A percentile compares a stretch with the other conserved stretches of the same genome.
These are phyloP conservation scores for Cerioporus squamosus DNA, from an alignment of 1,284 basidiomycete species.

Conservation along the genomic window DNA sequence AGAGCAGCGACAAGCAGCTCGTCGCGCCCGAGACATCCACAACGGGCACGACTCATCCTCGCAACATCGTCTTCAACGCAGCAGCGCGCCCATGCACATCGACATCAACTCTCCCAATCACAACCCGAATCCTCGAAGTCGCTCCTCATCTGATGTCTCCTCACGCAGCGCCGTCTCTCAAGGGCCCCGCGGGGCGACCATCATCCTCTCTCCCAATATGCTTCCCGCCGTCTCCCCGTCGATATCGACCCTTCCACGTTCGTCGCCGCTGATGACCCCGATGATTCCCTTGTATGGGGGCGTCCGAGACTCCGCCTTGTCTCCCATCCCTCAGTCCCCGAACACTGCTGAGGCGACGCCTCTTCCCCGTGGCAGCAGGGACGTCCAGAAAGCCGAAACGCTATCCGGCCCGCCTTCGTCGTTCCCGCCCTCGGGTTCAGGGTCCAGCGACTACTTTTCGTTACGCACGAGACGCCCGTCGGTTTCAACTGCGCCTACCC, in stretches of 20 bases:
- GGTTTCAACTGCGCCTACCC: constrained; percentile 39
- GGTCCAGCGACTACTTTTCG: constrained; percentile 54
- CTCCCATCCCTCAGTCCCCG: constrained; percentile 42
- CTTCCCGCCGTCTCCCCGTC: constrained; percentile 66
- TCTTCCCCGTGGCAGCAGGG: constrained; percentile 29
- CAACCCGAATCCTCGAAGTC: constrained; percentile 28
- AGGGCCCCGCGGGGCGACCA: constrained; percentile 31
- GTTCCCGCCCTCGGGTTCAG: constrained; percentile 6
- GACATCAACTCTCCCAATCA: constrained; percentile 35
- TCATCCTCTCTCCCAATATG: constrained; percentile 65
- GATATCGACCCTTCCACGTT: constrained; percentile 43
- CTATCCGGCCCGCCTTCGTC: constrained; percentile 15
- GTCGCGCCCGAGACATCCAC: constrained; percentile 39
- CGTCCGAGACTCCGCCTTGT: constrained; percentile 33
- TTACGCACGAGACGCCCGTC: constrained; percentile 49
- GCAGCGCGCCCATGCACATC: constrained; percentile 32
- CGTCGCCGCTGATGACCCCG: constrained; percentile 60
- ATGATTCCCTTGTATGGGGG: constrained; percentile 53
- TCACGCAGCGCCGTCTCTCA: constrained; percentile 13
- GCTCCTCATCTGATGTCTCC: constrained; percentile 38
- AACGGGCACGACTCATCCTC: constrained; percentile 19
- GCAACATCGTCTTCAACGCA: constrained; percentile 31
- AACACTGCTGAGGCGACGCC: constrained; percentile 35
- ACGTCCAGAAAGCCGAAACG: constrained; percentile 21
- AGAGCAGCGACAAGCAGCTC: constrained; percentile 49